These are phyloP conservation scores for Clavispora santaluciae DNA, from an alignment of 805 yeast species.

Conservation along the genomic window DNA sequence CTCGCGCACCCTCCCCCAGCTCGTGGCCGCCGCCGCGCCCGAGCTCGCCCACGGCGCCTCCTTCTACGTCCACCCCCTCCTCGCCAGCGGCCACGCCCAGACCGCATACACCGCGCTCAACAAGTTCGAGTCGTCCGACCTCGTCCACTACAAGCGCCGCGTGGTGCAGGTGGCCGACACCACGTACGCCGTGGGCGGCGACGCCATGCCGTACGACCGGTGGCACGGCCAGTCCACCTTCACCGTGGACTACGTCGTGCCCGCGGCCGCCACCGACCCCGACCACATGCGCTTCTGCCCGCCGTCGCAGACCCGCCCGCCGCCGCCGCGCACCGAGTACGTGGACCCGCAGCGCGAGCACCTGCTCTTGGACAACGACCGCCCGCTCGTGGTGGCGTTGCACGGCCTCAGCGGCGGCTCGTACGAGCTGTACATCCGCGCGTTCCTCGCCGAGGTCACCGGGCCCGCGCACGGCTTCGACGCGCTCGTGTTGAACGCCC, in stretches of 20 bases:
- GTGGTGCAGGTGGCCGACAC: conserved; percentile 29
- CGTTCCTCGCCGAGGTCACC: conserved; percentile 44
- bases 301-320: conserved; percentile 46
- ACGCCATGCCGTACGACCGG: conserved; percentile 31
- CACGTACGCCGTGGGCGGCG: conserved; percentile 23
- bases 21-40: conserved; percentile 36
- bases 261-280: conserved; percentile 16
- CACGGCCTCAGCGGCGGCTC: conserved; percentile 83
- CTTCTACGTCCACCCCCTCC: conserved; percentile 42
- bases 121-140: conserved; percentile 37
- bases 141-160: conserved; percentile 43
- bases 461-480: conserved; percentile 41
- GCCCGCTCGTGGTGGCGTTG: conserved; percentile 56
- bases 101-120: conserved; percentile 44
- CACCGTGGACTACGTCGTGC: conserved; percentile 46
- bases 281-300: conserved; percentile 30
- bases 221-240: conserved; percentile 44
- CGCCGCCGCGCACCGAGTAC: conserved; percentile 68
- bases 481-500: conserved; percentile 57
- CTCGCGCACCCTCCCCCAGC: conserved; percentile 15
- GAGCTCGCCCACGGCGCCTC: conserved; percentile 32
- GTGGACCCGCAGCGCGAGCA: conserved; percentile 43
- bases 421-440: conserved; percentile 66
- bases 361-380: conserved; percentile 25
- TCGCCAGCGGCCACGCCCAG: conserved; percentile 47